Percentiles rank a stretch among this genome's conserved stretches.
These are phyloP conservation scores for Starmerella vaccinii DNA, from an alignment of 805 yeast species.

Conservation along the genomic window DNA sequence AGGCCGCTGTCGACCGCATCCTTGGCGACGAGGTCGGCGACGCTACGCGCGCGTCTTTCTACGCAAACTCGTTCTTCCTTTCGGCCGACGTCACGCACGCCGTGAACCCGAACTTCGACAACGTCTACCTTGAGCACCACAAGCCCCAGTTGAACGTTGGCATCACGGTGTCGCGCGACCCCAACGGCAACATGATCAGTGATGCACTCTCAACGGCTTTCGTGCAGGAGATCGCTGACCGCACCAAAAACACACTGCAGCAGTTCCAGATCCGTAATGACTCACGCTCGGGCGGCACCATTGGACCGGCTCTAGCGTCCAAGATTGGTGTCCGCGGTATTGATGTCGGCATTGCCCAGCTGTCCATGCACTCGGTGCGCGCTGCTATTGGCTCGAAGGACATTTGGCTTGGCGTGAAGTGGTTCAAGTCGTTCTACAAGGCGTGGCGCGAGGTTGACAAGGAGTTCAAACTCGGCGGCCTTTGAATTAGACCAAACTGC, in stretches of 20 bases:
- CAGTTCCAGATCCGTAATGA: constrained; percentile 79
- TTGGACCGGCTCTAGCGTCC: constrained; percentile 50
- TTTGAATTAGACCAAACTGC: constrained; percentile 9
- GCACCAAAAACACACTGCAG: constrained; percentile 57
- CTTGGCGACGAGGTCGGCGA: constrained; percentile 24
- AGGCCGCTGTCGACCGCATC: constrained; percentile 48
- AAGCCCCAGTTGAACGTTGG: constrained; percentile 75
- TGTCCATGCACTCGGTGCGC: constrained; percentile 78
- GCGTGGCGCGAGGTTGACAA: constrained; percentile 50
- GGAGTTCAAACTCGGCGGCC: constrained; percentile 27
- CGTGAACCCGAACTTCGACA: constrained; percentile 55
- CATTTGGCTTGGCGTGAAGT: constrained; percentile 61
- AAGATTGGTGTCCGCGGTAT: constrained; percentile 43
- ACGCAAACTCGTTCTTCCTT: constrained; percentile 66
- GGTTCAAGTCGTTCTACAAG: constrained; percentile 58
- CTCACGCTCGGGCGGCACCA: constrained; percentile 78
- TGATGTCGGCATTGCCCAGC: constrained; percentile 74
- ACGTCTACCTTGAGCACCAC: constrained; percentile 63
- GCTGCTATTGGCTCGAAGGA: constrained; percentile 73
- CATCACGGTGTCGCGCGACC: constrained; percentile 56
- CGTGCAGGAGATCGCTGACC: constrained; percentile 56
- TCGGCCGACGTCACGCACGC: constrained; percentile 82
- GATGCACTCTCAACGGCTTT: constrained; percentile 64
- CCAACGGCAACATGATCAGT: constrained; percentile 77
- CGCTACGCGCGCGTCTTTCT: constrained; percentile 36